Conservation (phyloP, 768 basidiomycete genomes). For the Boletus fagicola region DNA sequence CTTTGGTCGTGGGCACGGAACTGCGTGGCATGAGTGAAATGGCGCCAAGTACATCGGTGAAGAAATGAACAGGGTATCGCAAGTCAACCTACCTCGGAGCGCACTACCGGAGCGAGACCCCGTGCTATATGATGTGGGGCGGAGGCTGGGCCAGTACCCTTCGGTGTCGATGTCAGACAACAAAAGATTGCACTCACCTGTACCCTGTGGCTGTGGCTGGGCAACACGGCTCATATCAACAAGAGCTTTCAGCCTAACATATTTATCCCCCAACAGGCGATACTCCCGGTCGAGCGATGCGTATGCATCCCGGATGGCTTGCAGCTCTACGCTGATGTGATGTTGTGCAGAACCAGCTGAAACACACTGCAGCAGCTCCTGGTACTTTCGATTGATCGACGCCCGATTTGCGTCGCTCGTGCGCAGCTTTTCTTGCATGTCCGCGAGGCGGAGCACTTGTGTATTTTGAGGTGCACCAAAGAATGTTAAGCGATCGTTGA, state of each 20-base stretch:
- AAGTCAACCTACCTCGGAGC: constrained; percentile 12
- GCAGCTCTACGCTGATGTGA: constrained; percentile 21
- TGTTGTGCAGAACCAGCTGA: constrained; percentile 16
- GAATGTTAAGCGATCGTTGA: constrained; percentile 32
- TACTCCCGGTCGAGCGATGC: constrained; percentile 23
- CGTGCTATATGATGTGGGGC: constrained; percentile 2
- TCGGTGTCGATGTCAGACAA: neutral
- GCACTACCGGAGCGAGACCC: constrained; percentile 3
- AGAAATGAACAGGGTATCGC: neutral
- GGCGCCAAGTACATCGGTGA: neutral
- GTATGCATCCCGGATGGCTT: constrained; percentile 16
- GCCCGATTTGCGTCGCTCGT: constrained; percentile 19
- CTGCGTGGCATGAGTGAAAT: neutral
- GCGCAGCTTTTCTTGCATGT: constrained; percentile 30
- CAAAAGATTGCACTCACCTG: constrained; percentile 3
- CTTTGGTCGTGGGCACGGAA: constrained; percentile 6
- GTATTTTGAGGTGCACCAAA: constrained; percentile 15
- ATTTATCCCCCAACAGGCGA: constrained; percentile 22
- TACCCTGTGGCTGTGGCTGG: constrained; percentile 11
- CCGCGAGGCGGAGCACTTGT: constrained; percentile 18
- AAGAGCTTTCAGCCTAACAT: constrained; percentile 14
- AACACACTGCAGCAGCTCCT: constrained; percentile 21
- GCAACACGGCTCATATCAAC: constrained; percentile 1
- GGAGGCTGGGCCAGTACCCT: neutral
- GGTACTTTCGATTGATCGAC: constrained; percentile 23